Base-by-base conservation (phyloP, 1,284 basidiomycete species). In the Ceratobasidium sp. region DNA sequence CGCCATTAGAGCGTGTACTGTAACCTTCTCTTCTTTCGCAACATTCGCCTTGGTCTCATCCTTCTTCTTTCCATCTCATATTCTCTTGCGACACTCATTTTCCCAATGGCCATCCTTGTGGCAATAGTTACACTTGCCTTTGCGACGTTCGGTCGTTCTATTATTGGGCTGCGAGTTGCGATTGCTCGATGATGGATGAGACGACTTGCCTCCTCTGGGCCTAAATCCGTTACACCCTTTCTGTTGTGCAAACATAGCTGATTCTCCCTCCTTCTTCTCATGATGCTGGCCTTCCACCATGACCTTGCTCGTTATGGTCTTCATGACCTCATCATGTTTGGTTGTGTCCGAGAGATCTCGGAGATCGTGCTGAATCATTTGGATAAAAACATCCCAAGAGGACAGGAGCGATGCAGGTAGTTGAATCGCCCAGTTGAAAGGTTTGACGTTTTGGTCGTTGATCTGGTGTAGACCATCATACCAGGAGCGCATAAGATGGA, bases 81-180 rank as follows among this genome's bases (percentile, higher is more conserved):
- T 66, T 14, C 48, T 66, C 41, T 66, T 66, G 18, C 23, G 38
- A n/a, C 38, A 65, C 64, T 30, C 41, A 3, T n/a, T 66, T 30
- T 60, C 59, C 59, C 59, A 60, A 27, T 60, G 33, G 1, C 59
- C 59, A 6, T 60, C 33, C 33, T 60, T 60, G 0, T 60, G 27
- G 59, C 59, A 60, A 5, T 38, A 60, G 18, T 38, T 33, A 12
- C 59, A 60, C 33, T 60, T 33, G 30, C 59, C 59, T 12, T 30
- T 59, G 23, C 12, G 16, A 41, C 3, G 38, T 41, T 41, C 3
- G 5, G 38, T 41, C 10, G 3, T 10, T 10, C 10, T 41, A 3
- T 5, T 5, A 10, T 41, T 41, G 6, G 10, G 10, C 3, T 5
- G 10, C 6, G 38, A 6, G 10, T 10, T 3, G 0, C 6, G 3